Evolutionary conservation across 2,329 filamentous ascomycete genomes (phyloP).

Genomic region (Alternaria burnsii): DNA sequence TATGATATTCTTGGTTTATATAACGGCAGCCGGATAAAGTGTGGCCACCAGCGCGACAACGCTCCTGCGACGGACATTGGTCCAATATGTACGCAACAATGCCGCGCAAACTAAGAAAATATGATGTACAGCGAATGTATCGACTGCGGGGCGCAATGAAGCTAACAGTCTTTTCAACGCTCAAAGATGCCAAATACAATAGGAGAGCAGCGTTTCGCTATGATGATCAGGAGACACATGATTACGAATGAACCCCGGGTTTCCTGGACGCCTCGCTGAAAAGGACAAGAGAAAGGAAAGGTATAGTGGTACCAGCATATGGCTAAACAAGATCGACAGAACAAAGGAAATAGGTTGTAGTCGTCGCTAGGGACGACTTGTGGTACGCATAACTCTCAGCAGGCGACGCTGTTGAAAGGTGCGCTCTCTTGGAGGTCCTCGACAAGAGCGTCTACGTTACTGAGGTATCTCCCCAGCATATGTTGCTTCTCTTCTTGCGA

Average conservation of each 20-base stretch:
- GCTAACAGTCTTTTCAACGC: conserved; percentile 15
- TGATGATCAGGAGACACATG: conserved; percentile 21
- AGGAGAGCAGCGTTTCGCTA: conserved; percentile 23
- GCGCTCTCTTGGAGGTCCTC: conserved; percentile 82
- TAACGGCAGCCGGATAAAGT: not conserved
- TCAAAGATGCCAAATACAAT: conserved; percentile 17
- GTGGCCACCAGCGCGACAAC: not conserved
- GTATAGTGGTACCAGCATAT: conserved; percentile 25
- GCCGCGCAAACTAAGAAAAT: conserved; percentile 18
- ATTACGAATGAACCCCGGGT: conserved; percentile 21
- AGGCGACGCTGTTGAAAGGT: conserved; percentile 57
- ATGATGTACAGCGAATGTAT: conserved; percentile 30
- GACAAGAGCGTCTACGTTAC: conserved; percentile 80
- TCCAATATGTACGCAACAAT: conserved; percentile 5
- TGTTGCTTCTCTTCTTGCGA: conserved; percentile 83
- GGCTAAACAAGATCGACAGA: conserved; percentile 15
- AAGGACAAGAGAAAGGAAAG: conserved; percentile 16
- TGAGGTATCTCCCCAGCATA: conserved; percentile 79
- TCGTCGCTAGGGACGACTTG: not conserved
- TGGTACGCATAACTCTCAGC: conserved; percentile 18
- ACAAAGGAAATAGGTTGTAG: conserved; percentile 19
- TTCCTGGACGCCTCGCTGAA: conserved; percentile 41
- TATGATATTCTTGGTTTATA: not conserved
- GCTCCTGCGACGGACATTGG: conserved; percentile 1
- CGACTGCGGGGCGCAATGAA: conserved; percentile 33